Evolutionary conservation across 305 asterid species (phyloP).

Genomic region (Fraxinus platypoda): DNA sequence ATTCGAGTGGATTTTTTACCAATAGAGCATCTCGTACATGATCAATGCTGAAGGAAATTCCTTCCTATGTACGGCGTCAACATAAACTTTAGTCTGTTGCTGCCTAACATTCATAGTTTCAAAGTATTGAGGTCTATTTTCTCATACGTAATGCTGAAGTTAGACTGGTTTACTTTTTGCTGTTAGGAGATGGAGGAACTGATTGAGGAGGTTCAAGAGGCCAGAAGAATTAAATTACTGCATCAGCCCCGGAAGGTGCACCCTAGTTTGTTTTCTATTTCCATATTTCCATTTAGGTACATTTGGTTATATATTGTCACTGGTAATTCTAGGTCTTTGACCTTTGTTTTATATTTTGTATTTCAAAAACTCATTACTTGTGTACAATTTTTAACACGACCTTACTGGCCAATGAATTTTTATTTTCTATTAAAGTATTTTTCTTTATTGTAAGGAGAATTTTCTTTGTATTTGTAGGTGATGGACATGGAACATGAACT

Average conservation of each 20-base stretch:
- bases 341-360: not conserved
- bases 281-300: not conserved
- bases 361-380: not conserved
- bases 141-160: not conserved
- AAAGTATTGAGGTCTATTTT: not conserved
- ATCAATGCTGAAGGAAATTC: not conserved
- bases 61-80: not conserved
- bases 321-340: not conserved
- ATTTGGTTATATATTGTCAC: not conserved
- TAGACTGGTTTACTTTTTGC: slow-evolving; percentile 16
- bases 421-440: slow-evolving; percentile 5
- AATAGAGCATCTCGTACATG: not conserved
- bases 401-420: not conserved
- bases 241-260: slow-evolving; percentile 94
- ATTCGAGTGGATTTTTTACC: not conserved
- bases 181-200: slow-evolving; percentile 78
- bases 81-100: not conserved
- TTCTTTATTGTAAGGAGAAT: not conserved
- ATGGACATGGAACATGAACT: slow-evolving; percentile 95
- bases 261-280: slow-evolving; percentile 6
- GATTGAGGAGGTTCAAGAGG: slow-evolving; percentile 94
- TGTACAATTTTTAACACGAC: not conserved
- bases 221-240: slow-evolving; percentile 73
- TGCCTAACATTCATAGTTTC: not conserved
- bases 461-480: slow-evolving; percentile 47